Conservation (phyloP, 768 basidiomycete genomes). For the Mycena rosella region DNA sequence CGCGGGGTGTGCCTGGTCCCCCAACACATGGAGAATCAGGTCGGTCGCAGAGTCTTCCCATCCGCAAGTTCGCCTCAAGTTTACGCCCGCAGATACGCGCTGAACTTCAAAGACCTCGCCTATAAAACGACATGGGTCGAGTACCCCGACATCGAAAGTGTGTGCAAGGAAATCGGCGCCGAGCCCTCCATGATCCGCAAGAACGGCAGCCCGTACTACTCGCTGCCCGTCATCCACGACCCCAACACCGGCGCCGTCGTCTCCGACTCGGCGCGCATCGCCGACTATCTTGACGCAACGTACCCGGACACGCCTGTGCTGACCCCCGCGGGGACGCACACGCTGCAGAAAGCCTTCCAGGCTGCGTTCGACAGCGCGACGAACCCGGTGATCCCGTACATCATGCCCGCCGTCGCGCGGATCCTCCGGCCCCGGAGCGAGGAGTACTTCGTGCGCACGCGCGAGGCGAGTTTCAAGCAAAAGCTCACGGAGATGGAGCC, state of each 20-base stretch:
- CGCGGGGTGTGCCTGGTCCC: conserved; percentile 50
- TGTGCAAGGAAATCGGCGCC: conserved; percentile 49
- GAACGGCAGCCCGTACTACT: conserved; percentile 52
- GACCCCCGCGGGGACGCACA: conserved; percentile 46
- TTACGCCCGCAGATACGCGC: conserved; percentile 43
- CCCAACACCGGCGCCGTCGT: conserved; percentile 52
- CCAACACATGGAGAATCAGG: conserved; percentile 59
- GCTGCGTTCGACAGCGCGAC: conserved; percentile 11
- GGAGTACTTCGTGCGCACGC: conserved; percentile 49
- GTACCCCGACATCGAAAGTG: conserved; percentile 58
- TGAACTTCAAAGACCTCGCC: conserved; percentile 51
- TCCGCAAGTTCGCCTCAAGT: no score
- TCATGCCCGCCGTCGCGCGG: conserved; percentile 28
- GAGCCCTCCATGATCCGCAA: conserved; percentile 41
- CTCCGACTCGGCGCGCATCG: conserved; percentile 58
- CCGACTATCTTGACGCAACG: conserved; percentile 60
- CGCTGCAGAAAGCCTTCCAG: conserved; percentile 42
- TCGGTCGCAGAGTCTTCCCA: conserved; percentile 25
- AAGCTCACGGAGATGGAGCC: conserved; percentile 53
- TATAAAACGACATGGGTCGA: conserved; percentile 65
- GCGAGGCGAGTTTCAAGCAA: conserved; percentile 47
- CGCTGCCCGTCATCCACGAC: conserved; percentile 63
- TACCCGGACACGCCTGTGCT: conserved; percentile 57
- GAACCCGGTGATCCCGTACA: conserved; percentile 10
- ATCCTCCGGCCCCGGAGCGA: conserved; percentile 45